Conservation (phyloP, 2,329 filamentous ascomycete genomes). For the Hymenoscyphus repandus region DNA sequence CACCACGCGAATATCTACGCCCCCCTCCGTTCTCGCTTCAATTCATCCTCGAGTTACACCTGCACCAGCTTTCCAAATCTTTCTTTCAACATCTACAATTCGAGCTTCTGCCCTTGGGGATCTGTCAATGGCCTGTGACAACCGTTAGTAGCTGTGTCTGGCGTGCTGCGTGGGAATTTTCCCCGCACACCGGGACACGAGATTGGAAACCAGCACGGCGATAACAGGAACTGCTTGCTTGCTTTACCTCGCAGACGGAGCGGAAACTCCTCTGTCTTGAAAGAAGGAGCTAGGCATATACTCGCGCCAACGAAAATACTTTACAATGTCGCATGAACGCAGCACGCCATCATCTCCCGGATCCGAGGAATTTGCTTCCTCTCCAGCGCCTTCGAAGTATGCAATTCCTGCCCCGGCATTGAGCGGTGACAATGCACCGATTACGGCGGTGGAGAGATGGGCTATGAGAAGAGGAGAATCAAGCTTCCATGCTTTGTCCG, state of each 20-base stretch:
- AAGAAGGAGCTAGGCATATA: constrained; percentile 35
- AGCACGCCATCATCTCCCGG: constrained; percentile 32
- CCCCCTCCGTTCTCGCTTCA: neutral
- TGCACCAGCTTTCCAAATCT: neutral
- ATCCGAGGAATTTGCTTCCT: constrained; percentile 25
- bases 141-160: constrained; percentile 47
- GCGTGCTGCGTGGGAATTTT: constrained; percentile 53
- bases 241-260: constrained; percentile 16
- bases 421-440: constrained; percentile 15
- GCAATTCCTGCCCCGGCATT: constrained; percentile 10
- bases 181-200: constrained; percentile 51
- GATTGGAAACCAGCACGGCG: constrained; percentile 24
- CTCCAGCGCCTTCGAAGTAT: constrained; percentile 17
- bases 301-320: constrained; percentile 30
- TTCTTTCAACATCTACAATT: neutral
- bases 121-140: constrained; percentile 52
- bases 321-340: constrained; percentile 41
- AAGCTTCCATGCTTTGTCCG: constrained; percentile 77
- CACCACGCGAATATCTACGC: neutral
- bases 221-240: constrained; percentile 15
- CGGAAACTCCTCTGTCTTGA: constrained; percentile 35
- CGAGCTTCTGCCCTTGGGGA: constrained; percentile 10
- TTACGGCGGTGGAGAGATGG: constrained; percentile 50
- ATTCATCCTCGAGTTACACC: neutral
- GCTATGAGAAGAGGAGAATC: constrained; percentile 51